Evolutionary conservation across 2,329 filamentous ascomycete genomes (phyloP), one percentile per base, ranked within the genome.

Genomic region (Ophiocordyceps sinensis): DNA sequence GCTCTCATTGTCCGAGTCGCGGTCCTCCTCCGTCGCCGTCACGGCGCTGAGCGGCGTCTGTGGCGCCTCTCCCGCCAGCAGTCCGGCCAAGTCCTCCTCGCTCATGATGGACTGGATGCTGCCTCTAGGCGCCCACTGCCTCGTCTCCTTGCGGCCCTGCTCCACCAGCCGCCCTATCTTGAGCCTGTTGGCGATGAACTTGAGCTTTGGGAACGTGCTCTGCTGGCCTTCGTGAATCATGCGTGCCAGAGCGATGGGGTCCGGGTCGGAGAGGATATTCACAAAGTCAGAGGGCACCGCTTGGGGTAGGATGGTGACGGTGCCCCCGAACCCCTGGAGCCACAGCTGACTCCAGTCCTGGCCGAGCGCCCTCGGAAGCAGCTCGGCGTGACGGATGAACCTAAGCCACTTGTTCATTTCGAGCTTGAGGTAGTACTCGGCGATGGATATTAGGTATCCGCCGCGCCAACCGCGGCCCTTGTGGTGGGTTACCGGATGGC

Each of bases 371-470:
- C 91, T 77, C 0, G 91, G 91, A 0, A 98, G 74, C 5, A 98
- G 71, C 60, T 98, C 91, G 0, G 96, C 73, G 56, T 95, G 87
- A 2, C 88, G 81, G 35, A 96, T 73, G 17, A 98, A 89, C 57
- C 91, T 91, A 32, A 98, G 77, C 87, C 91, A 98, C 66, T 98
- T 98, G 52, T 84, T 93, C 51, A 98, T 71, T 59, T 98, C 91
- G 19, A 98, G 77, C 60, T 96, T 96, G 57, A 98, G 77, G 56
- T 91, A 94, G 59, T 95, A 87, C 61, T 98, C 91, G 6, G 83
- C 77, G 0, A 89, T 89, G 6, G 82, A 89, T 46, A 91, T 89
- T 13, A 98, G 71, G 62, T 94, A 98, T 1, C 91, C 91, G 32
- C 91, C 91, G 41, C 91, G 81, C 91, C 91, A 96, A 42, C 91